Base-by-base conservation (phyloP, 1,284 basidiomycete species). In the Cryptococcus sp. region DNA sequence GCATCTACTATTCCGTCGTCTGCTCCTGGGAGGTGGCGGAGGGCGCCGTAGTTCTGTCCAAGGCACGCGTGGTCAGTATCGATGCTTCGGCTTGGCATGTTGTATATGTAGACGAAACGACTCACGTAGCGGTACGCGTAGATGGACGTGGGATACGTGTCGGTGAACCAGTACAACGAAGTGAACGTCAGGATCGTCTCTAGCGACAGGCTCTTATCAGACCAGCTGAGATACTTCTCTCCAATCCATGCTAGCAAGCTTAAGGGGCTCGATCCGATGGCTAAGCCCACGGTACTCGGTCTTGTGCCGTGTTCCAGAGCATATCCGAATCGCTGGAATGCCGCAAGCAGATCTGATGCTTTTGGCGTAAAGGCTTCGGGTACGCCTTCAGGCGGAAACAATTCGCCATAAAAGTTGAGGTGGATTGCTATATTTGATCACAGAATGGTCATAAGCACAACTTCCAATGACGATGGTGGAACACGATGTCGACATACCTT, bases 161-260 rank as follows among this genome's bases (percentile, higher is more conserved):
- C 72, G 1, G 78, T 78, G 26, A 72, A 68, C 72, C 77, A 80
- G 69, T 78, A 81, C 20, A 80, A 61, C 7, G 76, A 73, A 23
- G 77, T 61, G 45, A 73, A 74, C 16, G 73, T 69, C 46, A 79
- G 67, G 26, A 79, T 68, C 5, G 67, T 68, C 37, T 72, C 64
- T 44, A 65, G 16, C 13, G 63, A 47, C 1, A 64, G 75, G 22
- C 62, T 63, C 11, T 65, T 57, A 54, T 79, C 76, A 5, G 76
- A 75, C 79, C 79, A 80, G 10, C 68, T 70, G 38, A 69, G 58
- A 52, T 70, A 73, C 64, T 81, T 81, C 52, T 81, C 80, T 3
- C 73, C 79, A 38, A 81, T 72, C 77, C 77, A 81, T 1, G 78
- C 74, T 15, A 80, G 72, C 0, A 78, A 59, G 0, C 78, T 69